These are phyloP conservation scores for Proliferodiscus dingleyae DNA, from an alignment of 2,329 filamentous ascomycete genomes.

Conservation along the genomic window DNA sequence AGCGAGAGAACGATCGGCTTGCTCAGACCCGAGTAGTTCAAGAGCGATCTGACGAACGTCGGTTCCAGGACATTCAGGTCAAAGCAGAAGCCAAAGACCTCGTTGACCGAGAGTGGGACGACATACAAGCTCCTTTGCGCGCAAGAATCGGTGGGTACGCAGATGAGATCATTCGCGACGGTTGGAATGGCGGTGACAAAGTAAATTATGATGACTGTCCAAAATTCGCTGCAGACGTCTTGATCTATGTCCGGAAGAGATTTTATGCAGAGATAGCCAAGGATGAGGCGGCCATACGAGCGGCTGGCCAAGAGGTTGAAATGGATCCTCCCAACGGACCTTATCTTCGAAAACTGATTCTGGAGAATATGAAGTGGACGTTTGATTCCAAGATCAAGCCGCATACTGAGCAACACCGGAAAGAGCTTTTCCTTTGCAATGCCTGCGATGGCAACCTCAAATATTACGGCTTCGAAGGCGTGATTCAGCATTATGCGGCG, in stretches of 20 bases:
- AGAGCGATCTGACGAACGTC: conserved; percentile 33
- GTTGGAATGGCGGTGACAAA: conserved; percentile 59
- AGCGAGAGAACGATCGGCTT: conserved; percentile 41
- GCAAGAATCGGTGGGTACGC: conserved; percentile 61
- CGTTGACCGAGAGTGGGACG: conserved; percentile 66
- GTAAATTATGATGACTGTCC: conserved; percentile 60
- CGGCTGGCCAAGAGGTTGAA: conserved; percentile 41
- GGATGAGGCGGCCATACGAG: conserved; percentile 43
- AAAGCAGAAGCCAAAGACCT: conserved; percentile 50
- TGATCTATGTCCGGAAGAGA: conserved; percentile 61
- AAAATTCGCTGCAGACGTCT: conserved; percentile 66
- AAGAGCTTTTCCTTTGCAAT: conserved; percentile 73
- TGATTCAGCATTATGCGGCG: conserved; percentile 78
- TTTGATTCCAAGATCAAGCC: conserved; percentile 74
- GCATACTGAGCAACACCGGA: conserved; percentile 59
- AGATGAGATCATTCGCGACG: conserved; percentile 62
- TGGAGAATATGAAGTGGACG: conserved; percentile 85
- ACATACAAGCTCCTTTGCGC: conserved; percentile 62
- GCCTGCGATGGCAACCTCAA: conserved; percentile 61
- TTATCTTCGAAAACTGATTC: conserved; percentile 58
- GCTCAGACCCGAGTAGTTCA: conserved; percentile 33
- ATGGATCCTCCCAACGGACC: conserved; percentile 48
- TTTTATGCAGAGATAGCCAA: conserved; percentile 59
- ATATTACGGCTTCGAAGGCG: conserved; percentile 70
- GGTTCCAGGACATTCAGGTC: conserved; percentile 29